These are phyloP conservation scores for Rhizophagus sp. DNA, from an alignment of 192 early-diverging fungal genomes.

Conservation along the genomic window DNA sequence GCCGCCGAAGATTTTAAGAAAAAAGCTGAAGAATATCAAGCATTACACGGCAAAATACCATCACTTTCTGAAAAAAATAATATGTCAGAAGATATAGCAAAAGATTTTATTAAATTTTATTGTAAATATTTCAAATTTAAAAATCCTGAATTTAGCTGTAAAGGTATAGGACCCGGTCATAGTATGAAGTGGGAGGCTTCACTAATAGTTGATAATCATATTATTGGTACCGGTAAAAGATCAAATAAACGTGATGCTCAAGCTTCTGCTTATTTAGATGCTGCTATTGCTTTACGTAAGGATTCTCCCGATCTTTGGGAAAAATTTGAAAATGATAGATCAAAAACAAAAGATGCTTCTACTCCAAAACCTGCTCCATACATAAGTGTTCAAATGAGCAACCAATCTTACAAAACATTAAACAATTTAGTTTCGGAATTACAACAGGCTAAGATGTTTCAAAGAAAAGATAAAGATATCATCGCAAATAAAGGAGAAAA, in stretches of 20 bases:
- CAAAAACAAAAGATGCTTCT: constrained; percentile 37
- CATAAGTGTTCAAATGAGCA: constrained; percentile 42
- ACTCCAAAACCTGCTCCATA: constrained; percentile 35
- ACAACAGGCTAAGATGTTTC: constrained; percentile 10
- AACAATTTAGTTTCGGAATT: constrained; percentile 34
- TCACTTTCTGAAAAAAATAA: constrained; percentile 34
- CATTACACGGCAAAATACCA: constrained; percentile 33
- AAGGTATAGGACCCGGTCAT: constrained; percentile 37
- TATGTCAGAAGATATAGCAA: constrained; percentile 39
- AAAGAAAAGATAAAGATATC: background rate
- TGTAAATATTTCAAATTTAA: constrained; percentile 38
- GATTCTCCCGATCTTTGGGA: constrained; percentile 39
- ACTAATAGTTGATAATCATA: constrained; percentile 36
- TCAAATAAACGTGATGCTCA: constrained; percentile 45
- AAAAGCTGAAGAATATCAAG: constrained; percentile 35
- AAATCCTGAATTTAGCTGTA: constrained; percentile 38
- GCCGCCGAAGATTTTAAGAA: constrained; percentile 46
- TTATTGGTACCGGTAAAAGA: constrained; percentile 38
- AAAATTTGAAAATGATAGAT: constrained; percentile 39
- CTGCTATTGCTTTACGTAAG: constrained; percentile 44
- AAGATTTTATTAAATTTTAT: constrained; percentile 44
- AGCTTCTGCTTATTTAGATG: constrained; percentile 37
- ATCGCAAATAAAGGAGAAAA: constrained; percentile 22
- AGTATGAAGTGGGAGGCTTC: constrained; percentile 42
- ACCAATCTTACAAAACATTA: constrained; percentile 33